Conservation (phyloP, 139 green algal species). For the Auxenochlorella protothecoides region DNA sequence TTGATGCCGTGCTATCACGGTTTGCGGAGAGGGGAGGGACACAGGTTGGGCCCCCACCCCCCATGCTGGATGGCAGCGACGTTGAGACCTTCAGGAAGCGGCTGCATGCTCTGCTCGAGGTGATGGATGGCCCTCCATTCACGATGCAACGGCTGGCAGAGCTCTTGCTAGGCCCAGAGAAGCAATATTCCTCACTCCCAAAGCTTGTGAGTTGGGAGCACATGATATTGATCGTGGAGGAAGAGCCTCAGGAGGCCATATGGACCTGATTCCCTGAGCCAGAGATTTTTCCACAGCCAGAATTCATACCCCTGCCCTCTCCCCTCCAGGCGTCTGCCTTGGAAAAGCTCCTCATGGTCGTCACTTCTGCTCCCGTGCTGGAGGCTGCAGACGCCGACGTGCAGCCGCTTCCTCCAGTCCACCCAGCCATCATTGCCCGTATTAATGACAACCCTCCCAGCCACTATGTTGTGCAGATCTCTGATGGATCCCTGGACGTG, state of each 20-base stretch:
- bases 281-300: background rate
- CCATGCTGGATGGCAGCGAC: constrained; percentile 17
- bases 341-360: constrained; percentile 51
- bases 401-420: constrained; percentile 8
- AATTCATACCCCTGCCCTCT: background rate
- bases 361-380: constrained; percentile 8
- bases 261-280: background rate
- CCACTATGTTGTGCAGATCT: background rate
- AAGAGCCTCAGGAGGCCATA: background rate
- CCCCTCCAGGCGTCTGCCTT: constrained; percentile 27
- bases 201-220: constrained; percentile 36
- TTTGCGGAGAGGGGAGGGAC: constrained; percentile 8
- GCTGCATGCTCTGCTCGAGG: constrained; percentile 29
- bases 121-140: constrained; percentile 39
- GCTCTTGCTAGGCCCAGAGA: constrained; percentile 56
- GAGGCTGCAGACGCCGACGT: background rate
- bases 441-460: constrained; percentile 40
- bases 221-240: background rate
- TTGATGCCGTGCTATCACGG: constrained; percentile 22
- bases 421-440: constrained; percentile 11
- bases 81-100: constrained; percentile 6
- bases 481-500: constrained; percentile 5
- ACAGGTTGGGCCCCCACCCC: constrained; percentile 32
- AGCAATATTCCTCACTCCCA: constrained; percentile 51
- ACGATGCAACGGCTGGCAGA: constrained; percentile 68